phyloP scores from a whole-genome alignment of 2,329 filamentous ascomycete genomes.

The Cladophialophora bantiana region DNA sequence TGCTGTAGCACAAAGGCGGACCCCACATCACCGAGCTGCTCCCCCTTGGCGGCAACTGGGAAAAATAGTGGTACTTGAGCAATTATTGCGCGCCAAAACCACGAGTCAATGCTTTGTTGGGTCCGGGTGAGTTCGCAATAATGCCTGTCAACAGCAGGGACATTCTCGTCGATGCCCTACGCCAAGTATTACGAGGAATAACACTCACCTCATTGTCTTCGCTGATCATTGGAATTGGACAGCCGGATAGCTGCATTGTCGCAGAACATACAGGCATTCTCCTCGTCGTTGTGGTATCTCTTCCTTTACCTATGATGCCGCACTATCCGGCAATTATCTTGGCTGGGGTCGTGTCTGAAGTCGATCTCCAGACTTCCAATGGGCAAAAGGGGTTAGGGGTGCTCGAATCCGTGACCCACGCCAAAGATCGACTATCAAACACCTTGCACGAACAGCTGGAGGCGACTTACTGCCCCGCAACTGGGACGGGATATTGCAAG shows the following conservation, averaged over 20 bases:
- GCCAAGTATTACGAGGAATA: constrained; percentile 1
- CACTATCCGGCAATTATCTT: not conserved
- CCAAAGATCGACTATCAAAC: not conserved
- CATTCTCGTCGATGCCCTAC: not conserved
- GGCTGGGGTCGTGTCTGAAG: not conserved
- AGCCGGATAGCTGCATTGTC: constrained; percentile 1
- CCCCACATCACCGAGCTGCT: not conserved
- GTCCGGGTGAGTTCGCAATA: not conserved
- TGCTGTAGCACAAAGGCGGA: not conserved
- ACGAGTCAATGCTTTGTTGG: not conserved
- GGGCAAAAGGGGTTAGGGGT: not conserved
- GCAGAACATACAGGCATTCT: constrained; percentile 10
- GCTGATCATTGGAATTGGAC: constrained; percentile 9
- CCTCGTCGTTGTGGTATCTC: constrained; percentile 1
- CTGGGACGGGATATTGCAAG: not conserved
- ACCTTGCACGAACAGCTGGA: not conserved
- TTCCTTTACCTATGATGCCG: not conserved
- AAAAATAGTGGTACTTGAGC: not conserved
- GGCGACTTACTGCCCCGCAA: not conserved
- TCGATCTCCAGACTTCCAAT: not conserved
- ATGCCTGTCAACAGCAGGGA: not conserved
- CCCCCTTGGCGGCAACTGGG: not conserved
- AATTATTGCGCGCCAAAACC: constrained; percentile 2
- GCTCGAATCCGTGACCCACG: not conserved
- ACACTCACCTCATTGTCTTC: constrained; percentile 2